A percentile compares a stretch with the other conserved stretches of the same genome.
Evolutionary conservation across 31 red algal genomes (phyloP).

Genomic region (Asparagopsis taxiformis): DNA sequence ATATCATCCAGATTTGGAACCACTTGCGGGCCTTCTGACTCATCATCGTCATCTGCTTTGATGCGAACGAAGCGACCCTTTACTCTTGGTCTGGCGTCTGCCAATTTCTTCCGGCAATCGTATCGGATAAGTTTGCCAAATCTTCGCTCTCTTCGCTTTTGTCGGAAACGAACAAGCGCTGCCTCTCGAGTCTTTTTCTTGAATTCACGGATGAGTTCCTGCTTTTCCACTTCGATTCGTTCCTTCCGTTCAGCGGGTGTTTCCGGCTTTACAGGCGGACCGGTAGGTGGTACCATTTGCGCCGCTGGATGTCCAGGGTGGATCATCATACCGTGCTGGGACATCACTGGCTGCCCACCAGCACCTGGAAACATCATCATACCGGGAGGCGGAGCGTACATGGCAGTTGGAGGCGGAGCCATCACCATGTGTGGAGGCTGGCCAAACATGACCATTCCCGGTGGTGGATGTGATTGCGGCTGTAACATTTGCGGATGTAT

Average conservation of each 20-base stretch:
- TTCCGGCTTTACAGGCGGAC: slow-evolving; percentile 12
- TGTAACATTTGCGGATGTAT: slow-evolving; percentile 41
- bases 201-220: slow-evolving; percentile 69
- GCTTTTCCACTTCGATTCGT: slow-evolving; percentile 65
- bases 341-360: slow-evolving; percentile 35
- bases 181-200: slow-evolving; percentile 87
- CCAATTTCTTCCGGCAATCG: slow-evolving; percentile 82
- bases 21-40: slow-evolving; percentile 42
- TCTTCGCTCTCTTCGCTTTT: slow-evolving; percentile 82
- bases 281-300: background rate
- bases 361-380: slow-evolving; percentile 61
- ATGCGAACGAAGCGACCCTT: slow-evolving; percentile 90
- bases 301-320: slow-evolving; percentile 18
- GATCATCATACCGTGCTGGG: slow-evolving; percentile 32
- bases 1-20: slow-evolving; percentile 23
- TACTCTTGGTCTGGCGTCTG: slow-evolving; percentile 75
- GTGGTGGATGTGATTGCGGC: slow-evolving; percentile 29
- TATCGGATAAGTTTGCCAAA: slow-evolving; percentile 88
- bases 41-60: slow-evolving; percentile 25
- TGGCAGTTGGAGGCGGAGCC: slow-evolving; percentile 11
- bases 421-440: slow-evolving; percentile 54
- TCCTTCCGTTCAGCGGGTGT: slow-evolving; percentile 30
- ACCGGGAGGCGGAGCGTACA: slow-evolving; percentile 29
- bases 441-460: slow-evolving; percentile 48
- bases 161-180: slow-evolving; percentile 82